phyloP scores from a whole-genome alignment of 208 protist species.

The Zelonia costaricensis region DNA sequence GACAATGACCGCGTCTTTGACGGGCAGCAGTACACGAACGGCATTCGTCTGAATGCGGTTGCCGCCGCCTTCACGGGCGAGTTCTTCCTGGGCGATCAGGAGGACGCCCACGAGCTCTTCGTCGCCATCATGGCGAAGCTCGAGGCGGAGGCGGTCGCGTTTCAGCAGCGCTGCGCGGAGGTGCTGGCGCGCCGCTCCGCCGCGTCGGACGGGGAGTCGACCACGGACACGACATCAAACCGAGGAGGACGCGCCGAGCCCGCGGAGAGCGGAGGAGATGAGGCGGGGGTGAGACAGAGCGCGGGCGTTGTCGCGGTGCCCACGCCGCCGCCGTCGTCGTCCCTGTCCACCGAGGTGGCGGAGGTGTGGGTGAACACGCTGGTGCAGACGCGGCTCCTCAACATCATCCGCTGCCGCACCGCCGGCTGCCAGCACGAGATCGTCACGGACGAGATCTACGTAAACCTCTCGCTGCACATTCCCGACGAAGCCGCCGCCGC shows the following conservation, averaged over 20 bases:
- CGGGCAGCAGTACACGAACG: conserved; percentile 21
- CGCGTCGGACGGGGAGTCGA: too few relatives aligned
- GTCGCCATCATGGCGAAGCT: conserved; percentile 60
- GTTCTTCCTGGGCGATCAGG: conserved; percentile 79
- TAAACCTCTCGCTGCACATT: conserved; percentile 64
- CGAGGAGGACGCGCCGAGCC: too few relatives aligned
- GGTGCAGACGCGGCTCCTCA: conserved; percentile 67
- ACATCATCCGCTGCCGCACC: conserved; percentile 75
- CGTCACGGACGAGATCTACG: conserved; percentile 65
- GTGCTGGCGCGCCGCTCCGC: conserved; percentile 1
- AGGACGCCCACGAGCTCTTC: conserved; percentile 87
- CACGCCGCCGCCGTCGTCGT: not conserved
- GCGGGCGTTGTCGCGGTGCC: too few relatives aligned
- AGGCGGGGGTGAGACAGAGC: too few relatives aligned
- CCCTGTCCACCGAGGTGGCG: conserved; percentile 15
- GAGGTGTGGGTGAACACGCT: conserved; percentile 72
- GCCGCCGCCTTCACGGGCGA: conserved; percentile 33
- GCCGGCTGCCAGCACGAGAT: conserved; percentile 70
- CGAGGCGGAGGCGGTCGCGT: conserved; percentile 60
- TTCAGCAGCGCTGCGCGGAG: conserved; percentile 28
- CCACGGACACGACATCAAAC: too few relatives aligned
- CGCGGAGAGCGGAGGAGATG: too few relatives aligned
- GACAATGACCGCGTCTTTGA: conserved; percentile 19
- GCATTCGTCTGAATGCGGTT: conserved; percentile 29
- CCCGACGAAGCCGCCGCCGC: conserved; percentile 10